Evolutionary conservation across 345 rosid genomes (phyloP), one percentile per base, ranked within the genome.

Genomic region (Pseudoturritis turrita): DNA sequence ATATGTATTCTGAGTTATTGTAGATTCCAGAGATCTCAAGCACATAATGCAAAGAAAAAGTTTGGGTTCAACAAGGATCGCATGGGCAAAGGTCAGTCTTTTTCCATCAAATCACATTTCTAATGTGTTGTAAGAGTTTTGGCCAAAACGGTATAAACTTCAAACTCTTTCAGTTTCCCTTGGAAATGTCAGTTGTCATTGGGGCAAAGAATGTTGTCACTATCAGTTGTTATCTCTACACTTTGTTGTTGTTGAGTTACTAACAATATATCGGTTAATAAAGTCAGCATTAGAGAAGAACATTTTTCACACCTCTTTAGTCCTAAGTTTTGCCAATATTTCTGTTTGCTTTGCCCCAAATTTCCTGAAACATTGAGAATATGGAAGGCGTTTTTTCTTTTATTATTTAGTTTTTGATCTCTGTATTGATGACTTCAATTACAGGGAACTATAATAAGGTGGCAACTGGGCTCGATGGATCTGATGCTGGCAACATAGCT

Each of bases 1-100:
- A 21, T 72, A 56, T 28, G 43, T 73, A 50, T 56, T 31, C 66
- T 76, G 49, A 37, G 60, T 21, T 70, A 62, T 13, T 83, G 78
- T 79, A 83, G 97, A 74, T 74, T 72, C 68, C 83, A 85, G 62
- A 85, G 80, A 33, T 71, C 90, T 72, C 82, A 76, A 55, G 58
- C 5, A 63, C 63, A 80, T 60, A 81, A 77, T 53, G 59, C 52
- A 63, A 86, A 88, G 81, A 85, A 84, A 62, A 88, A 82, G 71
- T 78, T 67, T 65, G 81, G 81, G 22, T 66, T 35, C 78, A 54
- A 77, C 56, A 81, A 79, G 73, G 79, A 68, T 72, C 72, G 53
- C 39, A 73, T 2, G 50, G 84, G 83, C 22, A 82, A 81, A 85
- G 92, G 96, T 89, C 60, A 54, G 83, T 79, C 36, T 11, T 46